Conservation (phyloP, 192 early-diverging fungal genomes). For the Coemansia nantahalensis region DNA sequence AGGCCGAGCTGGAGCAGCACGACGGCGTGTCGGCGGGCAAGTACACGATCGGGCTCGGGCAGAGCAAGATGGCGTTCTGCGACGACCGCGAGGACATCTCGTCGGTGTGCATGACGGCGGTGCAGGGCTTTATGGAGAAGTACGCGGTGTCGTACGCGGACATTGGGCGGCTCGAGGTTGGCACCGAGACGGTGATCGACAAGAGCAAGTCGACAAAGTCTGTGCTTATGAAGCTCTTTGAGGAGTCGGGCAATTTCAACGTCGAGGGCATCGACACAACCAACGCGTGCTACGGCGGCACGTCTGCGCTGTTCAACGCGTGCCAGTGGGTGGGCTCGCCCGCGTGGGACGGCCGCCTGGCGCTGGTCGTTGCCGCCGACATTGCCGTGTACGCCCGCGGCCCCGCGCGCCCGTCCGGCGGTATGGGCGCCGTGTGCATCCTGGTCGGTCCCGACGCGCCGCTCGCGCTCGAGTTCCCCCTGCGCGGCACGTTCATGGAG, state of each 20-base stretch:
- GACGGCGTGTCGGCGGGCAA: conserved; percentile 94
- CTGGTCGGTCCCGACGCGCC: conserved; percentile 92
- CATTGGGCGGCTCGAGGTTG: conserved; percentile 95
- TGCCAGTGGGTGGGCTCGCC: conserved; percentile 97
- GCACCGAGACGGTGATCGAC: conserved; percentile 99
- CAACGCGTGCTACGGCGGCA: conserved; percentile 99
- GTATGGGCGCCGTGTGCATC: conserved; percentile 88
- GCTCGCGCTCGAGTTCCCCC: conserved; percentile 85
- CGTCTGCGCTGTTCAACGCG: conserved; percentile 93
- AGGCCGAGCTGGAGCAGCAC: conserved; percentile 66
- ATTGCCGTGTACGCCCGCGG: conserved; percentile 96
- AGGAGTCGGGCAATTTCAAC: conserved; percentile 84
- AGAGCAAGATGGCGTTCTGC: conserved; percentile 90
- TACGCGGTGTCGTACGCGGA: conserved; percentile 80
- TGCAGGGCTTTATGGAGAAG: conserved; percentile 90
- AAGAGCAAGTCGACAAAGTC: conserved; percentile 99
- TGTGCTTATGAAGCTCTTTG: conserved; percentile 93
- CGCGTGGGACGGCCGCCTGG: conserved; percentile 91
- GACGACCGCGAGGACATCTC: conserved; percentile 84
- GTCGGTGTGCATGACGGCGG: conserved; percentile 60
- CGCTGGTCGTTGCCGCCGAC: conserved; percentile 88
- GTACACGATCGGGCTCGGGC: conserved; percentile 98
- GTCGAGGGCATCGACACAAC: conserved; percentile 98
- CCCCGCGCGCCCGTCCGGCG: conserved; percentile 89
- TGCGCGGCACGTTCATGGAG: conserved; percentile 92